These are phyloP conservation scores for Lablab purpureus DNA, from an alignment of 306 rosid species.

Conservation along the genomic window DNA sequence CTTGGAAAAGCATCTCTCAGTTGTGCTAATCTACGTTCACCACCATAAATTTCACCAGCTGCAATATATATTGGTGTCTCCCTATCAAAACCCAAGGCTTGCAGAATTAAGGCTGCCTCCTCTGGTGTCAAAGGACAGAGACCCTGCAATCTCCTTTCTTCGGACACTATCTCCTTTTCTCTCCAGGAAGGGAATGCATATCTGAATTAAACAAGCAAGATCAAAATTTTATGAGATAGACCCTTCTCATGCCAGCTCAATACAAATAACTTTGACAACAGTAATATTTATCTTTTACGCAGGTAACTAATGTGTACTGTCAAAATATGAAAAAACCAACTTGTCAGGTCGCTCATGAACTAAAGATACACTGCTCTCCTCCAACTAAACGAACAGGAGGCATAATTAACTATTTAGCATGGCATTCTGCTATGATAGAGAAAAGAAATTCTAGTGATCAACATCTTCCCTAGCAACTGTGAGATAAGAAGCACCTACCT, in stretches of 20 bases:
- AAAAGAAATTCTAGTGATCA: neutral
- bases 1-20: constrained; percentile 82
- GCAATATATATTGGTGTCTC: constrained; percentile 89
- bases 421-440: constrained; percentile 15
- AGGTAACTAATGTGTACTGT: neutral
- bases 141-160: constrained; percentile 84
- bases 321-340: constrained; percentile 33
- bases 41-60: constrained; percentile 96
- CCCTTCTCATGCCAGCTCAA: constrained; percentile 28
- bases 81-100: constrained; percentile 79
- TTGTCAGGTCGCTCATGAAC: constrained; percentile 13
- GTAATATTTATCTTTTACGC: constrained; percentile 9
- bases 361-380: constrained; percentile 10
- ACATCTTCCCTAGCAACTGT: constrained; percentile 23
- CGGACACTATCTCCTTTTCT: constrained; percentile 96
- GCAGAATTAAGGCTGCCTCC: constrained; percentile 76
- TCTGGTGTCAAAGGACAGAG: constrained; percentile 97
- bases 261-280: constrained; percentile 23
- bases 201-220: constrained; percentile 54
- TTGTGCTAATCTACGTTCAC: constrained; percentile 79
- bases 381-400: constrained; percentile 12
- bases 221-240: constrained; percentile 35
- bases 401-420: constrained; percentile 18
- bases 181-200: constrained; percentile 98
- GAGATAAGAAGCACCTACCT: constrained; percentile 26